Base-by-base conservation (phyloP, 208 protist genomes). In the Trypanosoma scelopori region DNA sequence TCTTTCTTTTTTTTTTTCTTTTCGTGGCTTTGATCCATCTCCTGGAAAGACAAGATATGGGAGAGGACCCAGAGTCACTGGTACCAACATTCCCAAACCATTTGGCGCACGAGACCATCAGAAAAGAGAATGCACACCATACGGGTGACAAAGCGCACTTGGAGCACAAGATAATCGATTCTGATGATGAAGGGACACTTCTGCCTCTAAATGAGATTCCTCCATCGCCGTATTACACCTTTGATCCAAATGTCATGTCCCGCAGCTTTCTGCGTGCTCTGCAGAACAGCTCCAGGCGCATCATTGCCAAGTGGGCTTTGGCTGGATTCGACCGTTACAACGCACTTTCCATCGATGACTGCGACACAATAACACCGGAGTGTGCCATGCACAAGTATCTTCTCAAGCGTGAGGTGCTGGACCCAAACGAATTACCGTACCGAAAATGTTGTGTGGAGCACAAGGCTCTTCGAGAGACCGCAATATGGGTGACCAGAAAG, bases 381-480 rank as follows among this genome's bases (percentile, higher is more conserved):
- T 70, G 65, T 42, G 12, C 22, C 18, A 32, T 70, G 35, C 65
- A 70, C 28, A 52, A 53, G 22, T 70, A 70, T 52, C 65, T 70
- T 3, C 47, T 61, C 58, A 23, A 49, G 23, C 45, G 30, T 30
- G 37, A 49, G 22, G 27, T 9, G 16, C 23, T 62, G 11, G 65
- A 72, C 49, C 56, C 43, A 20, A 72, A 64, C 41, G 27, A 0
- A 15, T 22, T n/a, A 32, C 55, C 51, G 2, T 79, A 63, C 41
- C 23, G 67, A 43, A 79, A 79, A 20, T 79, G 69, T 30, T 79
- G 74, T 55, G 68, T 76, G 13, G 69, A 79, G 48, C 69, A 79
- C 39, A 65, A 65, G 27, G 58, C 56, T 32, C 50, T 79, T 30
- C 67, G 68, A 15, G 56, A 62, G 15, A 67, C 63, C 7, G 45